Base-by-base conservation (phyloP, 257 asterid species). In the Striga asiatica region DNA sequence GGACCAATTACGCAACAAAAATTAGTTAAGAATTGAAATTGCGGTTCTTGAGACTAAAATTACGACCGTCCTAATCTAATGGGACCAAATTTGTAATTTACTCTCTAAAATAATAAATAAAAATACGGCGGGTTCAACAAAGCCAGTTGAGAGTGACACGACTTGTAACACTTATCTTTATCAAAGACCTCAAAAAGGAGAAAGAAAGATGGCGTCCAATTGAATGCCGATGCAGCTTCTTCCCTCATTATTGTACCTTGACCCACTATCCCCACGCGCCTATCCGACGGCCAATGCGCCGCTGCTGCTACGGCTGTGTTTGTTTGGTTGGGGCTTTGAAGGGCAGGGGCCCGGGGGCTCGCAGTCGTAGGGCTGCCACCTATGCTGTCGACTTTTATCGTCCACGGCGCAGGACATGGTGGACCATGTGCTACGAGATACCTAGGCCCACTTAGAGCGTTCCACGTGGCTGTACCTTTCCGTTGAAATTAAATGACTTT, bases 231-330 rank as follows among this genome's bases (percentile, higher is more conserved):
- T n/a, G n/a, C n/a, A n/a, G n/a, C n/a, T n/a, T n/a, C n/a, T n/a
- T n/a, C n/a, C n/a, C n/a, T n/a, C n/a, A n/a, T n/a, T n/a, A n/a
- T n/a, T n/a, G n/a, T n/a, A n/a, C n/a, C n/a, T n/a, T n/a, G n/a
- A n/a, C n/a, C n/a, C n/a, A n/a, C n/a, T n/a, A n/a, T n/a, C n/a
- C n/a, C n/a, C n/a, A n/a, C n/a, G n/a, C n/a, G n/a, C n/a, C n/a
- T n/a, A n/a, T n/a, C n/a, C n/a, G n/a, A n/a, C 69, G 69, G 78
- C 71, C 65, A 66, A 61, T 47, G 61, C 66, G 70, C 68, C 71
- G 69, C 61, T 68, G 66, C 43, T 60, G 64, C 54, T 41, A 12
- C 3, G 37, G 62, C 41, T n/a, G n/a, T n/a, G n/a, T n/a, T n/a
- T n/a, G n/a, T n/a, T n/a, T n/a, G n/a, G n/a, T n/a, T n/a, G n/a